phyloP scores from a whole-genome alignment of 176 grass and related monocot species.

The Aegilops bicornis region DNA sequence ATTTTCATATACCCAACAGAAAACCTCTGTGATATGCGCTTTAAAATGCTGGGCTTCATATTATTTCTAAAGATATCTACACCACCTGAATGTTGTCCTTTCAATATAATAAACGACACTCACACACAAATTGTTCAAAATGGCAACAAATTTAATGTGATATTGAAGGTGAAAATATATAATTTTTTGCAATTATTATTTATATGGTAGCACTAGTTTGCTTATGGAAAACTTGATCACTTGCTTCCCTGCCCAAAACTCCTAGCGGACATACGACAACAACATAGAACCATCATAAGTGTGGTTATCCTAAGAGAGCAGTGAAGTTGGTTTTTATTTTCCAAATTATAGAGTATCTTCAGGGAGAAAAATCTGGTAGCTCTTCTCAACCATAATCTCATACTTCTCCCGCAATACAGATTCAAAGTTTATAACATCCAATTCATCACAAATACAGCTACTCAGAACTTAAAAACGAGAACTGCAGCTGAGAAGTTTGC shows the following conservation, averaged over 20 bases:
- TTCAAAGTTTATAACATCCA: background rate
- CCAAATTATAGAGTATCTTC: slow-evolving; percentile 26
- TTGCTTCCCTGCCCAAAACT: background rate
- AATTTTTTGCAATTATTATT: too few relatives aligned
- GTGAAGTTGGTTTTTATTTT: background rate
- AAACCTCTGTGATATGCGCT: too few relatives aligned
- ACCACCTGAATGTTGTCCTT: too few relatives aligned
- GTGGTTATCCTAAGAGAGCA: background rate
- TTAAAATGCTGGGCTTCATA: too few relatives aligned
- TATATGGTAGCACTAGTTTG: too few relatives aligned
- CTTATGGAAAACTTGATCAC: too few relatives aligned
- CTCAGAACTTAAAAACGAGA: background rate
- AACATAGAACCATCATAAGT: background rate
- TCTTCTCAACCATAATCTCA: slow-evolving; percentile 34
- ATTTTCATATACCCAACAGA: too few relatives aligned
- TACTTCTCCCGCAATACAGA: slow-evolving; percentile 42
- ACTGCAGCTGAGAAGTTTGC: background rate
- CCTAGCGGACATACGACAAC: background rate
- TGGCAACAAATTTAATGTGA: too few relatives aligned
- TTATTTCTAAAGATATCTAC: too few relatives aligned
- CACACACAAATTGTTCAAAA: too few relatives aligned
- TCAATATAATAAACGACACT: too few relatives aligned
- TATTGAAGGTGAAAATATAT: too few relatives aligned
- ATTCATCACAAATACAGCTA: background rate
- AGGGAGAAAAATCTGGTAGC: slow-evolving; percentile 35